phyloP scores from a whole-genome alignment of 176 grass and related monocot genomes.

The Paspalum vaginatum region DNA sequence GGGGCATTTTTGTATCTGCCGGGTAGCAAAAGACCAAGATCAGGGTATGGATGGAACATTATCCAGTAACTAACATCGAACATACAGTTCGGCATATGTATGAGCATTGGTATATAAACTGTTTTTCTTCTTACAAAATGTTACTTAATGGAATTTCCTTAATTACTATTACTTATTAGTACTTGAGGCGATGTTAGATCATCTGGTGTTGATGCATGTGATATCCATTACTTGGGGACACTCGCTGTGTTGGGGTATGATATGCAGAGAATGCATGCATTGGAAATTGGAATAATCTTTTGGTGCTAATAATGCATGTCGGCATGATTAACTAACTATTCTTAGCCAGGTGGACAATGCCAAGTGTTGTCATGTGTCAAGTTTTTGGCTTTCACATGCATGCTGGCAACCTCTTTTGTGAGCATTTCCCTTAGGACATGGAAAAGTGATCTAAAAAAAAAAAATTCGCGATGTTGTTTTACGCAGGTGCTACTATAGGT shows the following conservation, averaged over 20 bases:
- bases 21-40: background rate
- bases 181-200: conserved; percentile 5
- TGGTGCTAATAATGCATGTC: conserved; percentile 51
- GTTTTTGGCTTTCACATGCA: conserved; percentile 45
- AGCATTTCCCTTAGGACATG: conserved; percentile 42
- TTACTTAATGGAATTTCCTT: background rate
- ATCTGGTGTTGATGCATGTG: conserved; percentile 26
- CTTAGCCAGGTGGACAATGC: conserved; percentile 22
- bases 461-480: background rate
- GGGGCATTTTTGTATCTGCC: background rate
- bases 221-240: conserved; percentile 27
- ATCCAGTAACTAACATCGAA: background rate
- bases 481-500: conserved; percentile 70
- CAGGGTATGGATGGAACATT: background rate
- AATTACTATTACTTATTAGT: no score
- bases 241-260: conserved; percentile 11
- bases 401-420: conserved; percentile 33
- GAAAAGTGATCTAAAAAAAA: conserved; percentile 47
- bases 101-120: background rate
- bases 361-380: conserved; percentile 42
- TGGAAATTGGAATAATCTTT: conserved; percentile 40
- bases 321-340: conserved; percentile 50
- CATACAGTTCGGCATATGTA: background rate
- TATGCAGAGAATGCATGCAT: conserved; percentile 30
- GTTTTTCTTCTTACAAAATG: background rate